Evolutionary conservation across 148 eudicot species (phyloP), one percentile per base, ranked within the genome.

Genomic region (Oxyria digyna): DNA sequence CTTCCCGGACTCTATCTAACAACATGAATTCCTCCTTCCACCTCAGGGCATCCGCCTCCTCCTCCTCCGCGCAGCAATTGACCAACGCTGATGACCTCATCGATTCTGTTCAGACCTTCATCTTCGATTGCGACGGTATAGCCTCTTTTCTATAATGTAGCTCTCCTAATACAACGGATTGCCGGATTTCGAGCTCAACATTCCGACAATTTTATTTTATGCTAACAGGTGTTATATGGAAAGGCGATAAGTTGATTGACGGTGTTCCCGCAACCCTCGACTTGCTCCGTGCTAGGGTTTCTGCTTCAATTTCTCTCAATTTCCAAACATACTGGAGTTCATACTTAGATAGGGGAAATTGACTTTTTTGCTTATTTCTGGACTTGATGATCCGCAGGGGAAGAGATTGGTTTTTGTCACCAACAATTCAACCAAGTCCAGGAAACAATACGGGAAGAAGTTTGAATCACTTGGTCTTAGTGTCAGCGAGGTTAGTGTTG

Each of bases 401-500:
- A 90, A 94, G 76, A 87, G 91, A 75, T 74, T 94, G 76, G 89
- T 94, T 45, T 94, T 94, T 82, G 98, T 94, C 68, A 94, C 98
- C 67, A 94, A 94, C 78, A 94, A 94, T 82, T 94, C 98, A n/a
- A 94, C 98, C 67, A 94, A 94, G 79, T 94, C 98, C 32, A 83
- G 98, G 79, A 90, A 88, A 80, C 98, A 90, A 67, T 90, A 94
- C 41, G 98, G 97, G 31, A 94, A 94, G 75, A 94, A 94, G 83
- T 94, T 94, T 73, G 97, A 86, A 73, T 82, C 92, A 21, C 98
- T 94, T 65, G 98, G 98, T 74, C 92, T 94, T 70, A 73, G 33
- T 71, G 96, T 94, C 74, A 83, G 32, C 20, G 98, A 94, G 98
- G 98, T 88, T 70, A 71, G 86, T 71, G 62, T 33, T 52, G 52